Conservation (phyloP, 106 monocot genomes). For the Acorus calamus region DNA sequence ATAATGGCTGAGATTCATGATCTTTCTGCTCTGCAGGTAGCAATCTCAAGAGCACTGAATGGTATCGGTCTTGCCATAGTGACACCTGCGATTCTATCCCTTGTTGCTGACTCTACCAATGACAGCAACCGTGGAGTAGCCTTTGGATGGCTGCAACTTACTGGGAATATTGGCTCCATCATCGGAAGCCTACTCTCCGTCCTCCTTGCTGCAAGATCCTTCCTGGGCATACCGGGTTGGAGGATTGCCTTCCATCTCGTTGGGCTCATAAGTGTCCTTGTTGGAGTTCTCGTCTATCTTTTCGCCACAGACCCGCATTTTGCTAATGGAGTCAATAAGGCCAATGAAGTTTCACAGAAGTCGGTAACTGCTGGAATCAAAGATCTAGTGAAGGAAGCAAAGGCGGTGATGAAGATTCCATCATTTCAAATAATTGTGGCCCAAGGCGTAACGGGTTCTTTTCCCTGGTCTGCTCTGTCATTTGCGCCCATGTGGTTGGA, state of each 20-base stretch:
- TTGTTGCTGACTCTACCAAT: conserved; percentile 79
- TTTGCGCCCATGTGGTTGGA: conserved; percentile 92
- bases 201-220: conserved; percentile 51
- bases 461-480: conserved; percentile 85
- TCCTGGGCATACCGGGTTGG: conserved; percentile 84
- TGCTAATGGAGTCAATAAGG: background rate
- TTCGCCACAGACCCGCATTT: conserved; percentile 71
- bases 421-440: conserved; percentile 91
- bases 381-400: conserved; percentile 51
- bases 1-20: too few species aligned
- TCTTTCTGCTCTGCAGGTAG: conserved; percentile 20
- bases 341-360: conserved; percentile 4
- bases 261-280: conserved; percentile 52
- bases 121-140: conserved; percentile 63
- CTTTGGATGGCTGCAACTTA: conserved; percentile 72
- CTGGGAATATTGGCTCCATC: conserved; percentile 56
- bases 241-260: conserved; percentile 79
- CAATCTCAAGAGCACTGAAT: conserved; percentile 50
- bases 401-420: conserved; percentile 58
- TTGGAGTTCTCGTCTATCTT: conserved; percentile 51
- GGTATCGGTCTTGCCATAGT: conserved; percentile 84
- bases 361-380: conserved; percentile 35
- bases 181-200: conserved; percentile 62
- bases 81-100: conserved; percentile 77
- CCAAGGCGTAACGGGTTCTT: conserved; percentile 82